Evolutionary conservation across 352 stramenopile genomes (phyloP).

Genomic region (Globisporangium acanthophoron): DNA sequence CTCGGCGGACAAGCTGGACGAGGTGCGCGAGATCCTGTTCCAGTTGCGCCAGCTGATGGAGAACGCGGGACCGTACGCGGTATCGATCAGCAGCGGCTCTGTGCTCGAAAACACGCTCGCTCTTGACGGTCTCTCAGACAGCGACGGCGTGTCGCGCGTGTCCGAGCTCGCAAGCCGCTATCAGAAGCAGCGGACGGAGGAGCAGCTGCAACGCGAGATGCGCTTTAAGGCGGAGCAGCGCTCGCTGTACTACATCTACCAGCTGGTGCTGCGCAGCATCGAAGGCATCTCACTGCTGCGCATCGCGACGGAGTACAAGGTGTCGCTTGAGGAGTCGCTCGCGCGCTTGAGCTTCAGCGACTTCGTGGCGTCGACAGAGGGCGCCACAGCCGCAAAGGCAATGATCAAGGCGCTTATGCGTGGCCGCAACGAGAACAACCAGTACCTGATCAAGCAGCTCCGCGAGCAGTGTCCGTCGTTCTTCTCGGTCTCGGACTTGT

Average conservation of each 20-base stretch:
- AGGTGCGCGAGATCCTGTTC: constrained; percentile 78
- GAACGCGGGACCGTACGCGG: constrained; percentile 60
- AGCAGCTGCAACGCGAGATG: constrained; percentile 68
- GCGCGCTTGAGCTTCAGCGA: constrained; percentile 71
- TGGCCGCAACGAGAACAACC: constrained; percentile 74
- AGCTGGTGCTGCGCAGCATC: constrained; percentile 69
- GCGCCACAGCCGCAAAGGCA: constrained; percentile 48
- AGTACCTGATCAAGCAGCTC: constrained; percentile 79
- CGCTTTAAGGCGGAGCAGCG: constrained; percentile 79
- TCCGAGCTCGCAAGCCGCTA: constrained; percentile 64
- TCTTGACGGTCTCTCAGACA: constrained; percentile 33
- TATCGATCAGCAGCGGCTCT: constrained; percentile 64
- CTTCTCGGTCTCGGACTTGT: constrained; percentile 77
- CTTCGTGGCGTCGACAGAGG: constrained; percentile 62
- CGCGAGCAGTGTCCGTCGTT: constrained; percentile 78
- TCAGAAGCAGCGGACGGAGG: constrained; percentile 64
- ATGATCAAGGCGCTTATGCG: constrained; percentile 82
- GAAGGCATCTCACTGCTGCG: constrained; percentile 75
- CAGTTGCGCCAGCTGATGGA: constrained; percentile 82
- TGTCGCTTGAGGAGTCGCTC: constrained; percentile 59
- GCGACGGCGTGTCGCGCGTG: constrained; percentile 43
- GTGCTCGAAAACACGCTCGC: constrained; percentile 48
- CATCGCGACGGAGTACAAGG: constrained; percentile 59
- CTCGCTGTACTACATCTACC: constrained; percentile 77
- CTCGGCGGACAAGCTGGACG: constrained; percentile 50